These are phyloP conservation scores for Suzukiozyma palmioleophila DNA, from an alignment of 1,139 yeast species.

Conservation along the genomic window DNA sequence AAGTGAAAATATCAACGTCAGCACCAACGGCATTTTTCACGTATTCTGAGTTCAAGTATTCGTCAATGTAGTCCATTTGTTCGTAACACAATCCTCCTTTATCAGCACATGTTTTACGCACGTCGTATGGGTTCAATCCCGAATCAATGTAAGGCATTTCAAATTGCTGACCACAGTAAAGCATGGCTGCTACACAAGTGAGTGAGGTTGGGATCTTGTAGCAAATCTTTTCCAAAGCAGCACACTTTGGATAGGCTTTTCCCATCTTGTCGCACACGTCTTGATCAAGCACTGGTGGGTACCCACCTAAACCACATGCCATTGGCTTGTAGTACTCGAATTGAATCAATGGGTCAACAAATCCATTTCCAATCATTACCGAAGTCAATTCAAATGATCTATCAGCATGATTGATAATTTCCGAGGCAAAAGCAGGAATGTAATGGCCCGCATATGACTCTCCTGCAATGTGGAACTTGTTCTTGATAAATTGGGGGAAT, in stretches of 20 bases:
- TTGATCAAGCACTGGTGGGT: slow-evolving; percentile 58
- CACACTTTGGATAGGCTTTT: slow-evolving; percentile 66
- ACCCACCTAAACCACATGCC: slow-evolving; percentile 84
- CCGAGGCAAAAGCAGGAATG: slow-evolving; percentile 74
- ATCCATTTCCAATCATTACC: slow-evolving; percentile 78
- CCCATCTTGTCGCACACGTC: slow-evolving; percentile 58
- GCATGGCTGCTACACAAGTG: slow-evolving; percentile 87
- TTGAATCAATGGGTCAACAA: slow-evolving; percentile 72
- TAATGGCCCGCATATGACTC: slow-evolving; percentile 90
- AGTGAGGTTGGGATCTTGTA: slow-evolving; percentile 72
- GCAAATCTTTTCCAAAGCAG: slow-evolving; percentile 72
- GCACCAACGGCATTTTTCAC: slow-evolving; percentile 80
- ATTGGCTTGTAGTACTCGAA: slow-evolving; percentile 69
- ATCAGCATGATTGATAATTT: slow-evolving; percentile 62
- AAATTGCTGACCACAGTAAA: slow-evolving; percentile 44
- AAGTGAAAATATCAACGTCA: slow-evolving; percentile 76
- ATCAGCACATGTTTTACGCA: slow-evolving; percentile 75
- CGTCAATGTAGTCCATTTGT: slow-evolving; percentile 28
- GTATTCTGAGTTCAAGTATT: slow-evolving; percentile 31
- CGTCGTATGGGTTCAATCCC: slow-evolving; percentile 91
- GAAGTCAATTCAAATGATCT: slow-evolving; percentile 65
- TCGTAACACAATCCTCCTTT: slow-evolving; percentile 65
- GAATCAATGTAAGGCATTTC: slow-evolving; percentile 17
- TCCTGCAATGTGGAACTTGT: slow-evolving; percentile 77
- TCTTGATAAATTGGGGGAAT: slow-evolving; percentile 56